These are phyloP conservation scores for Cladosporium sp. DNA, from an alignment of 2,329 filamentous ascomycete species.

Conservation along the genomic window DNA sequence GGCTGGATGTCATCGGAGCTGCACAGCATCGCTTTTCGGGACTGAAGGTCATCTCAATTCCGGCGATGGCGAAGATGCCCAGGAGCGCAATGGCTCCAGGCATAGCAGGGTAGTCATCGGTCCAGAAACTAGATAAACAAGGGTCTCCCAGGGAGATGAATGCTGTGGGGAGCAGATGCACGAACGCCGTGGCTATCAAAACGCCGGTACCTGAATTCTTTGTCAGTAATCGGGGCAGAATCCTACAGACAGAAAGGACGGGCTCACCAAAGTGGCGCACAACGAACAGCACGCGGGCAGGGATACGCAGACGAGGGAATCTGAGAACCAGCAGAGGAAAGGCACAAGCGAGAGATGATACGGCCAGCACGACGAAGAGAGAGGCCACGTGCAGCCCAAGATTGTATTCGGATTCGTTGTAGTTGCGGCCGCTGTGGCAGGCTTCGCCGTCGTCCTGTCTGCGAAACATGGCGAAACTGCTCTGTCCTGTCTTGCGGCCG, in stretches of 20 bases:
- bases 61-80: conserved; percentile 32
- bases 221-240: too few relatives aligned
- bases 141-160: conserved; percentile 56
- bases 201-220: conserved; percentile 41
- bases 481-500: neutral
- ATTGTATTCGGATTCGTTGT: conserved; percentile 40
- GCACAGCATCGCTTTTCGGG: conserved; percentile 16
- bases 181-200: conserved; percentile 52
- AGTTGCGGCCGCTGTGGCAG: conserved; percentile 6
- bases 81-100: conserved; percentile 74
- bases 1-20: neutral
- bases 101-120: conserved; percentile 67
- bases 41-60: conserved; percentile 50
- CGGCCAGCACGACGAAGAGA: conserved; percentile 49
- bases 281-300: conserved; percentile 53
- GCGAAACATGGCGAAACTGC: conserved; percentile 7
- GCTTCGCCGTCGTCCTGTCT: conserved; percentile 7
- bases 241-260: too few relatives aligned
- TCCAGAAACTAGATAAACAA: conserved; percentile 73
- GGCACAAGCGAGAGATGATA: conserved; percentile 54
- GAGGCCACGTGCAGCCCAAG: conserved; percentile 52
- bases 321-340: conserved; percentile 58
- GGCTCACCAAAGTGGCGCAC: conserved; percentile 48
- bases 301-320: conserved; percentile 54
- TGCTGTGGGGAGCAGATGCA: conserved; percentile 56